Percentiles rank a stretch among this genome's conserved stretches.
phyloP scores from a whole-genome alignment of 495 filamentous ascomycete genomes.

The Platismatia glauca region DNA sequence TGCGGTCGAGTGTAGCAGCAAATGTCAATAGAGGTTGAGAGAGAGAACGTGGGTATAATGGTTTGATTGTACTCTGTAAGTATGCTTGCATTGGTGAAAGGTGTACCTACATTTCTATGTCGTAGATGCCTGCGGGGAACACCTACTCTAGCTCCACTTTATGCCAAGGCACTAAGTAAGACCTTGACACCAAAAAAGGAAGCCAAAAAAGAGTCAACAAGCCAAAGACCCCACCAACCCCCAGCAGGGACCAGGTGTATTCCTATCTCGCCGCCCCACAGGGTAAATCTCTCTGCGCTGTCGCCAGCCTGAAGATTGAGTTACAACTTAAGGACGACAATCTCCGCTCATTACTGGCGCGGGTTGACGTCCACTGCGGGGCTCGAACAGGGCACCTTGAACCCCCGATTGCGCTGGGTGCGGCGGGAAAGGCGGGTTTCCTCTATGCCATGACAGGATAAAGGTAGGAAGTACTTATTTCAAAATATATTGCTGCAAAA shows the following conservation, averaged over 20 bases:
- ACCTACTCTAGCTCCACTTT: no score
- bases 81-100: no score
- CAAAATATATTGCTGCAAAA: no score
- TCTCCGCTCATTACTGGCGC: neutral
- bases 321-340: neutral
- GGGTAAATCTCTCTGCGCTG: neutral
- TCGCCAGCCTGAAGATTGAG: neutral
- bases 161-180: neutral
- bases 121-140: no score
- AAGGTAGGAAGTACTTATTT: neutral
- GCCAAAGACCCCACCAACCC: neutral
- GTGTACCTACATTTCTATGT: no score
- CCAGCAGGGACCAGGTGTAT: neutral
- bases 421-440: neutral
- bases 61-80: no score
- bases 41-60: no score
- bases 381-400: neutral
- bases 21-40: no score
- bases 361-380: neutral
- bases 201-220: neutral
- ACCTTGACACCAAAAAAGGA: neutral
- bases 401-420: neutral
- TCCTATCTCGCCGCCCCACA: neutral
- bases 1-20: no score
- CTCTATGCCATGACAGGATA: neutral